A percentile compares a stretch with the other conserved stretches of the same genome.
phyloP scores from a whole-genome alignment of 768 basidiomycete genomes.

The Panaeolus cyanescens region DNA sequence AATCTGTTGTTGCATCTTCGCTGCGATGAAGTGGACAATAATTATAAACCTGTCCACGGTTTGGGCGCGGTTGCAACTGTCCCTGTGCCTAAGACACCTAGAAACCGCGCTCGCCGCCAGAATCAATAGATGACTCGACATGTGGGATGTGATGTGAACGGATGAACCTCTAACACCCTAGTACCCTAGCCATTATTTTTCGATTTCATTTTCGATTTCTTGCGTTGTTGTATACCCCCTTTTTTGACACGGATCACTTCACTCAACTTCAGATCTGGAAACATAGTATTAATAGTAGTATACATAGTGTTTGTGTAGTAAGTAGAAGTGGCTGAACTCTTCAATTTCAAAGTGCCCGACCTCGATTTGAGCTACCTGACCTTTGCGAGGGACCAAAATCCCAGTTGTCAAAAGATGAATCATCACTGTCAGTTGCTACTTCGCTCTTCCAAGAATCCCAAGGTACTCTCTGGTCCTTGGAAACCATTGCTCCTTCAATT shows the following conservation, averaged over 20 bases:
- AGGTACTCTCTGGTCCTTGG: neutral
- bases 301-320: neutral
- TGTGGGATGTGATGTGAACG: neutral
- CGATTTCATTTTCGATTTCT: neutral
- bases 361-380: conserved; percentile 8
- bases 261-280: neutral
- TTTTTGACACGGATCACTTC: conserved; percentile 1
- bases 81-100: conserved; percentile 47
- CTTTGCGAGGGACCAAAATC: neutral
- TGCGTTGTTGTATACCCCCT: neutral
- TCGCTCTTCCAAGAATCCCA: conserved; percentile 37
- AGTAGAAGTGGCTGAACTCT: neutral
- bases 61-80: conserved; percentile 63
- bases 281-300: neutral
- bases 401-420: conserved; percentile 15
- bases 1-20: conserved; percentile 81
- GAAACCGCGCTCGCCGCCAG: conserved; percentile 56
- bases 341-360: neutral
- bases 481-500: conserved; percentile 45
- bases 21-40: conserved; percentile 72
- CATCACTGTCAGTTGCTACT: neutral
- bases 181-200: neutral
- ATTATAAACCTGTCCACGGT: conserved; percentile 80
- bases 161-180: neutral
- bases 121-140: conserved; percentile 17